Base-by-base conservation (phyloP, 1,139 yeast genomes). In the Scheffersomyces parashehatae region DNA sequence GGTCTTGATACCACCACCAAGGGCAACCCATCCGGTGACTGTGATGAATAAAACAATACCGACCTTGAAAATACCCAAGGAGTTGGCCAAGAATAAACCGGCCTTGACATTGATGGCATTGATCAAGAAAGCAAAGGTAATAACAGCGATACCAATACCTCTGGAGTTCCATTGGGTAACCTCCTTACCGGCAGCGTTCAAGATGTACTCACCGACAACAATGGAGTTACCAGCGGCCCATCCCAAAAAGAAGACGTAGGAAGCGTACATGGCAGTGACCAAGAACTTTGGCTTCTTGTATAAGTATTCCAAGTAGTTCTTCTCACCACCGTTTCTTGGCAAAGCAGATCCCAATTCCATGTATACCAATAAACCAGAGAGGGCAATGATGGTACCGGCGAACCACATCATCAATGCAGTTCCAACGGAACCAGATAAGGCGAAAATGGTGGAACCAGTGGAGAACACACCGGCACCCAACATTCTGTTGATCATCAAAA, bases 391-490 rank as follows among this genome's bases (percentile, higher is more conserved):
- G 10, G 89, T 80, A 39, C 96, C 96, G 14, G 83, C 79, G 28
- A 82, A 78, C 96, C 96, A 88, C 64, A 88, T 69, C 46, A 85
- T 65, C 44, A 88, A 69, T 1, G 91, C 68, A 37, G 86, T 67
- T 14, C 95, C 95, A 11, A 88, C 88, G 13, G 91, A 83, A 4
- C 95, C 95, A 28, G 85, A 76, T 47, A 83, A 70, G 3, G 70
- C 60, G 55, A 76, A 85, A 48, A 88, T 86, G 14, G 88, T 82
- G n/a, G 93, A 82, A 3, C 95, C 89, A 4, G 91, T 85, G 35
- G 93, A 83, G 62, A 88, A 88, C 41, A 88, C 86, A 61, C 96
- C 96, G 8, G 95, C 88, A 51, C 96, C 96, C 53, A 88, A 75
- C 83, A 87, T 87, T 62, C 95, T 75, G 62, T 88, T 88, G 56